These are phyloP conservation scores for Sonneratia alba DNA, from an alignment of 345 rosid species.

Conservation along the genomic window DNA sequence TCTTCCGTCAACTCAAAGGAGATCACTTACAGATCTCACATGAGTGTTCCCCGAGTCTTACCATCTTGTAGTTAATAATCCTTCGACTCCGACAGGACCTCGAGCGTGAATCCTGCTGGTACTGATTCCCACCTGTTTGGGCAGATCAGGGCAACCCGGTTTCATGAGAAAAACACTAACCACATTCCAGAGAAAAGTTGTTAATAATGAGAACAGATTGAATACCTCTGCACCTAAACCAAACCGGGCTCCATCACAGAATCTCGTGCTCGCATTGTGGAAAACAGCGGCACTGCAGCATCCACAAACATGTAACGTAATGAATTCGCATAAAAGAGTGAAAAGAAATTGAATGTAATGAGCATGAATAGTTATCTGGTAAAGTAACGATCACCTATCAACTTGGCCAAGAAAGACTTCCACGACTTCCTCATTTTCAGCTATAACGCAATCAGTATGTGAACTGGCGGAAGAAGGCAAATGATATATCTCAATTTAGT, in stretches of 20 bases:
- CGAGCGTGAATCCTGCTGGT: constrained; percentile 98
- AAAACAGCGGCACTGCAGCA: constrained; percentile 90
- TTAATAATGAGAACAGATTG: not conserved
- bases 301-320: not conserved
- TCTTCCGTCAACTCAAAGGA: too few species aligned
- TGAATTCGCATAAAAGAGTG: not conserved
- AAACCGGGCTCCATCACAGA: constrained; percentile 89
- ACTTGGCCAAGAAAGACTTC: constrained; percentile 71
- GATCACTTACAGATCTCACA: not conserved
- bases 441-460: constrained; percentile 85
- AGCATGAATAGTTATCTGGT: not conserved
- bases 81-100: constrained; percentile 98
- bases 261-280: constrained; percentile 96
- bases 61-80: constrained; percentile 93
- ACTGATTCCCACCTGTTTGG: constrained; percentile 81
- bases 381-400: constrained; percentile 52
- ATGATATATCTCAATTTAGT: not conserved
- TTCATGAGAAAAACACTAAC: not conserved
- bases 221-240: constrained; percentile 98
- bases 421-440: constrained; percentile 68
- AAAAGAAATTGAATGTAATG: not conserved
- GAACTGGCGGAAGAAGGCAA: constrained; percentile 43
- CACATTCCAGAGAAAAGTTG: not conserved
- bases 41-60: constrained; percentile 14
- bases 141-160: not conserved